phyloP scores from a whole-genome alignment of 2,329 filamentous ascomycete species.

The Colletotrichum chrysophilum region DNA sequence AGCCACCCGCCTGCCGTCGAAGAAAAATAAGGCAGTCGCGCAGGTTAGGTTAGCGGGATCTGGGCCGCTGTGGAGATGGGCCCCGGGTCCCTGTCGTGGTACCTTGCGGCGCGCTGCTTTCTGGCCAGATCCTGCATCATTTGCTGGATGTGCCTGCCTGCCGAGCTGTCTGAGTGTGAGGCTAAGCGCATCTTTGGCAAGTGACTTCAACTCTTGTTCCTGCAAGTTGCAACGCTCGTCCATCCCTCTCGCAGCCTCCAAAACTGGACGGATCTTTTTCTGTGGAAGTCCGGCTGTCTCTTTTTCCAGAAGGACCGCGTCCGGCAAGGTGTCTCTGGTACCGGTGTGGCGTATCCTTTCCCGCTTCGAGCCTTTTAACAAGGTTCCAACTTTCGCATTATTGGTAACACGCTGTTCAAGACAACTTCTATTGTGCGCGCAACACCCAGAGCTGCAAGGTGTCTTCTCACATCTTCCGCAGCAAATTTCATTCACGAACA shows the following conservation, averaged over 20 bases:
- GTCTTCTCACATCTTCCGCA: background rate
- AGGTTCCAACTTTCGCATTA: background rate
- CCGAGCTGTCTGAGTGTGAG: background rate
- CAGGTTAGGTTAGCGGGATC: background rate
- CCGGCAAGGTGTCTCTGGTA: background rate
- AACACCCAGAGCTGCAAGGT: background rate
- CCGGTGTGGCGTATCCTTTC: background rate
- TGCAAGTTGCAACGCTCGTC: background rate
- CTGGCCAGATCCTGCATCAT: background rate
- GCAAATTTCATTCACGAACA: background rate
- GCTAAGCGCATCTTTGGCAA: background rate
- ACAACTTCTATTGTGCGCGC: background rate
- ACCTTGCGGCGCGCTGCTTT: background rate
- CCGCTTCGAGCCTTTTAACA: background rate
- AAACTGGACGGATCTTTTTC: background rate
- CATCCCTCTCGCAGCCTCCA: background rate
- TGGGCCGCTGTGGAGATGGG: background rate
- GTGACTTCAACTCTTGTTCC: background rate
- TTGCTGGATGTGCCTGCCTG: background rate
- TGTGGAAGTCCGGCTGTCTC: background rate
- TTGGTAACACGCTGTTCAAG: conserved; percentile 13
- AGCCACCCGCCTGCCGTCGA: background rate
- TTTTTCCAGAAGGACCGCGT: background rate
- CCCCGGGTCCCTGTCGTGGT: background rate
- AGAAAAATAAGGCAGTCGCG: background rate